Base-by-base conservation (phyloP, 768 basidiomycete species). In the Pulveroboletus sp. region DNA sequence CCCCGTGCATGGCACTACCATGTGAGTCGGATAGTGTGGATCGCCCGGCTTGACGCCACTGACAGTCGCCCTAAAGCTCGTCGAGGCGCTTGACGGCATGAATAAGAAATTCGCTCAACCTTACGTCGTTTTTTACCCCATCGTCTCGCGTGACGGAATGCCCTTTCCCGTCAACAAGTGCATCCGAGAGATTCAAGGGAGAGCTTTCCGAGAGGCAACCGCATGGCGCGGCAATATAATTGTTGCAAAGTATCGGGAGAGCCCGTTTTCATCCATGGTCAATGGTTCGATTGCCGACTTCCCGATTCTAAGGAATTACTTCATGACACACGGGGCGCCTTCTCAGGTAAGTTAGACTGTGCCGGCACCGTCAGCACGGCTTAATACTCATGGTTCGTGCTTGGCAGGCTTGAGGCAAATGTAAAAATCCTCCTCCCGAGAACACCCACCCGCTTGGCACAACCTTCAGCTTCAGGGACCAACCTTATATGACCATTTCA, bases 151-250 rank as follows among this genome's bases (percentile, higher is more conserved):
- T 50, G 86, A 89, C 57, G 84, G 84, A 36, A 86, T 85, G 82
- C 78, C 85, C 13, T 90, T 91, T 68, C 89, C 89, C 3, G 64
- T 86, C 59, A 91, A 91, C 72, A 85, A 84, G 60, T 76, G 76
- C 56, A 76, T 90, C 52, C 78, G 79, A 24, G 87, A 89, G 46
- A 84, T 89, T 51, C 88, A 91, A 66, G 85, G 80, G 18, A 64
- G 66, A 31, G 63, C 68, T 17, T 89, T 77, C 68, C 74, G 70
- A 57, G 86, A 88, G 62, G 75, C 78, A 46, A 58, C 60, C 48
- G 85, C 87, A 37, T 91, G 89, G 89, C 78, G 86, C 43, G 89
- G 89, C 21, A 89, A 89, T 67, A 77, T 91, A 47, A 72, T 91
- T 55, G 71, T 89, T 39, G 86, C 83, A 36, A 91, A 90, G 67